Conservation (phyloP, 192 early-diverging fungal species). For the Backusella luteola region DNA sequence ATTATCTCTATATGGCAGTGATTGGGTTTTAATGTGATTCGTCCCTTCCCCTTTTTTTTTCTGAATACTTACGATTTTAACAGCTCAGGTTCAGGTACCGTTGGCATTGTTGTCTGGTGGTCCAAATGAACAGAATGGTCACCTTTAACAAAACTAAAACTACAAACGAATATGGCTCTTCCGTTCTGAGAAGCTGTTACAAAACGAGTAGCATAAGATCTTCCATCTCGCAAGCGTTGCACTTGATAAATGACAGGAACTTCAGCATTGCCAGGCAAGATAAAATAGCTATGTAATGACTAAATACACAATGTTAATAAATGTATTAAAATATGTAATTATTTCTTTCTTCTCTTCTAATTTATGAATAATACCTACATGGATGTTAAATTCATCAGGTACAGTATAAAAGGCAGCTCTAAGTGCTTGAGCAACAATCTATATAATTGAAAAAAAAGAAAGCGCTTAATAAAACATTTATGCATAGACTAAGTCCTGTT, state of each 20-base stretch:
- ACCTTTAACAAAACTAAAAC: slow-evolving; percentile 64
- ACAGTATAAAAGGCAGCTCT: slow-evolving; percentile 78
- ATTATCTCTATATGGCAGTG: background rate
- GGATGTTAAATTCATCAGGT: slow-evolving; percentile 57
- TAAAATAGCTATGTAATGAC: slow-evolving; percentile 86
- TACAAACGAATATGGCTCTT: slow-evolving; percentile 72
- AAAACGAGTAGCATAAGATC: slow-evolving; percentile 48
- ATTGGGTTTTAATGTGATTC: background rate
- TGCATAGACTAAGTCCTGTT: background rate
- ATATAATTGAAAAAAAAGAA: background rate
- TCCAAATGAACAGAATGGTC: slow-evolving; percentile 50
- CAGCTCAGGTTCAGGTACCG: slow-evolving; percentile 23
- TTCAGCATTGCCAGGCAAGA: slow-evolving; percentile 68
- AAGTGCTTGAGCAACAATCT: slow-evolving; percentile 59
- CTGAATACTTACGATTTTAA: slow-evolving; percentile 12
- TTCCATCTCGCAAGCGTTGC: slow-evolving; percentile 67
- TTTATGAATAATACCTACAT: slow-evolving; percentile 27
- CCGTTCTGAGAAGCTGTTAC: slow-evolving; percentile 79
- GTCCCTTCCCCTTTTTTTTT: too few relatives aligned
- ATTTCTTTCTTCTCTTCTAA: background rate
- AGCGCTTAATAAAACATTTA: background rate
- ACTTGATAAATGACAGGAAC: slow-evolving; percentile 80
- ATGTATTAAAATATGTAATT: too few relatives aligned
- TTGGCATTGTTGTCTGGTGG: slow-evolving; percentile 53
- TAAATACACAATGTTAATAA: slow-evolving; percentile 5